Conservation (phyloP, 2,329 filamentous ascomycete species). For the Sclerotinia trifoliorum region DNA sequence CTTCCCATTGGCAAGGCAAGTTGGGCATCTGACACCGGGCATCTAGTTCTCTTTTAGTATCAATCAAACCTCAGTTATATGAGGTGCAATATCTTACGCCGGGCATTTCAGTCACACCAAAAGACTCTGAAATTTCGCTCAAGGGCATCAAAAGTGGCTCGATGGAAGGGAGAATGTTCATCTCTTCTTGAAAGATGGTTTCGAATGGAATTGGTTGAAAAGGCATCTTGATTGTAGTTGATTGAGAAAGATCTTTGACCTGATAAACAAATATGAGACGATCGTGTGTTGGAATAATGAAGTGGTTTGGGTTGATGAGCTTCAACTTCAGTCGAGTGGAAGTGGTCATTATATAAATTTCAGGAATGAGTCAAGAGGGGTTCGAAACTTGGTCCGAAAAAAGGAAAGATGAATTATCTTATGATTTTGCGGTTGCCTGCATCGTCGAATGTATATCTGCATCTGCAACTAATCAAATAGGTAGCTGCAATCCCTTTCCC, state of each 20-base stretch:
- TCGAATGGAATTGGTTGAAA: slow-evolving; percentile 4
- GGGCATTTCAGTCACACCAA: slow-evolving; percentile 18
- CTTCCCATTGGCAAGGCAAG: slow-evolving; percentile 49
- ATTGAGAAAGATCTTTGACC: not conserved
- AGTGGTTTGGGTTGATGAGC: slow-evolving; percentile 1
- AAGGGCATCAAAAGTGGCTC: not conserved
- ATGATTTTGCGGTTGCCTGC: slow-evolving; percentile 12
- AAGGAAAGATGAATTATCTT: not conserved
- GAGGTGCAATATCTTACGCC: slow-evolving; percentile 6
- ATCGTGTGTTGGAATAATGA: not conserved
- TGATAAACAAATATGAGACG: not conserved
- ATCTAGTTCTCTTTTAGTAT: slow-evolving; percentile 39
- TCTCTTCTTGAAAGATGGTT: slow-evolving; percentile 14
- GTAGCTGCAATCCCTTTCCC: not conserved
- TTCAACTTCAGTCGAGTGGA: slow-evolving; percentile 6
- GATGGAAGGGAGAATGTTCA: not conserved
- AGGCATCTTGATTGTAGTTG: slow-evolving; percentile 18
- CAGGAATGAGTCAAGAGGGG: not conserved
- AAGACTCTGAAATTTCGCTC: not conserved
- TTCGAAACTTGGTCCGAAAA: not conserved
- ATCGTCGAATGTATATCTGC: slow-evolving; percentile 3
- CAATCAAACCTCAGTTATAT: not conserved
- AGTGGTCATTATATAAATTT: slow-evolving; percentile 15
- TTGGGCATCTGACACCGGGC: slow-evolving; percentile 53
- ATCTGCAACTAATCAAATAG: slow-evolving; percentile 13